Evolutionary conservation across 768 basidiomycete genomes (phyloP).

Genomic region (Punctularia strigosozonata): DNA sequence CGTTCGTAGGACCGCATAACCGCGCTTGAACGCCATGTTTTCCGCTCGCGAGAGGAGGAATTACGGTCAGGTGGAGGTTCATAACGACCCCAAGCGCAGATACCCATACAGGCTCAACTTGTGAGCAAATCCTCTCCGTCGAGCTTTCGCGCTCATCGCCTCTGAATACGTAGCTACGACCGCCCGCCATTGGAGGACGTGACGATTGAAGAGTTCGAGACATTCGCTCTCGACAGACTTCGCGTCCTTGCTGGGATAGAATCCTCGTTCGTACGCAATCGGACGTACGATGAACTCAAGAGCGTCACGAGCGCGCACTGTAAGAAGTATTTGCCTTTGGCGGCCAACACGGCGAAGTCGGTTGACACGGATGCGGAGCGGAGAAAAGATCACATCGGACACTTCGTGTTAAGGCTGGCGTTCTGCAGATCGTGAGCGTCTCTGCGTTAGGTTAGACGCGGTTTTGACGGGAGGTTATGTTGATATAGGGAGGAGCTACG

Average conservation of each 20-base stretch:
- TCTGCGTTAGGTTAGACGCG: no score
- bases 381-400: constrained; percentile 76
- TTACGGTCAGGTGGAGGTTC: no score
- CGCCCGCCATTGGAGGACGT: constrained; percentile 77
- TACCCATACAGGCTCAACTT: constrained; percentile 74
- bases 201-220: constrained; percentile 92
- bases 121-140: constrained; percentile 25
- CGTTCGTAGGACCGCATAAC: no score
- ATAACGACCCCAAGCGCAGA: constrained; percentile 18
- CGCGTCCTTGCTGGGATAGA: constrained; percentile 87
- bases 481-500: constrained; percentile 73
- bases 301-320: constrained; percentile 49
- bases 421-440: constrained; percentile 88
- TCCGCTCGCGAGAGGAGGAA: no score
- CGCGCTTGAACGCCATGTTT: no score
- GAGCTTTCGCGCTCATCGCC: constrained; percentile 2
- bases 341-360: constrained; percentile 37
- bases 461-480: background rate
- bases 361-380: constrained; percentile 50
- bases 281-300: constrained; percentile 69
- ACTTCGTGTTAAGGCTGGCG: constrained; percentile 88
- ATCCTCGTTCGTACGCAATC: constrained; percentile 74
- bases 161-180: constrained; percentile 57
- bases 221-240: constrained; percentile 77
- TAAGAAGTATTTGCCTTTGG: constrained; percentile 67